phyloP scores from a whole-genome alignment of 768 basidiomycete genomes.

The Tricholoma hemisulphureum region DNA sequence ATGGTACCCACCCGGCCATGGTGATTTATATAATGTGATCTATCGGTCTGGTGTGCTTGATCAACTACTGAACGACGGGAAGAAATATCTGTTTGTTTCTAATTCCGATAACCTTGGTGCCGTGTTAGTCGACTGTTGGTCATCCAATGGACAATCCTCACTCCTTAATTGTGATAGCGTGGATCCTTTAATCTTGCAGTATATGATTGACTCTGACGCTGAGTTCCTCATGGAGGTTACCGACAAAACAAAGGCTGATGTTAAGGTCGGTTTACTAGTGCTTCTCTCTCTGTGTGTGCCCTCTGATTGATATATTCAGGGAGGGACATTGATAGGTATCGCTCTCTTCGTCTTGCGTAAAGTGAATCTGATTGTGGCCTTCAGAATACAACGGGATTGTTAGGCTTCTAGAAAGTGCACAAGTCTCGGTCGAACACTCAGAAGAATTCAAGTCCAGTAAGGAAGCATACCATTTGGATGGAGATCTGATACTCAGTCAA shows the following conservation, averaged over 20 bases:
- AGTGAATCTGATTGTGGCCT: neutral
- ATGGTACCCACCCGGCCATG: constrained; percentile 92
- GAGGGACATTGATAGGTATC: constrained; percentile 65
- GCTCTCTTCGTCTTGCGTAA: neutral
- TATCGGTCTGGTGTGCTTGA: constrained; percentile 75
- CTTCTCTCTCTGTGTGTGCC: neutral
- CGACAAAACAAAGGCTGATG: constrained; percentile 83
- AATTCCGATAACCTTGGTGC: constrained; percentile 89
- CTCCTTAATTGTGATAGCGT: constrained; percentile 44
- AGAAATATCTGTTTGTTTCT: constrained; percentile 86
- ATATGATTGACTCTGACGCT: constrained; percentile 70
- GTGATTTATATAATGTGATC: constrained; percentile 79
- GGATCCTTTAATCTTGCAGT: constrained; percentile 72
- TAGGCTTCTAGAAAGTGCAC: constrained; percentile 77
- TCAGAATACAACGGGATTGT: constrained; percentile 70
- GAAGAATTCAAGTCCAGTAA: constrained; percentile 77
- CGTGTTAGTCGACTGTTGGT: constrained; percentile 55
- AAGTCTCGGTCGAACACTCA: constrained; percentile 77
- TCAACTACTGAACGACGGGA: constrained; percentile 75
- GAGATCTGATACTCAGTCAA: neutral
- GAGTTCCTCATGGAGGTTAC: constrained; percentile 92
- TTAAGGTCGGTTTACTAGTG: constrained; percentile 31
- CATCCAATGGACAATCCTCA: neutral
- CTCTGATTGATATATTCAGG: constrained; percentile 32
- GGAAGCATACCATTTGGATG: neutral